Conservation (phyloP, 805 yeast species). For the Ogataea nitratoaversa region DNA sequence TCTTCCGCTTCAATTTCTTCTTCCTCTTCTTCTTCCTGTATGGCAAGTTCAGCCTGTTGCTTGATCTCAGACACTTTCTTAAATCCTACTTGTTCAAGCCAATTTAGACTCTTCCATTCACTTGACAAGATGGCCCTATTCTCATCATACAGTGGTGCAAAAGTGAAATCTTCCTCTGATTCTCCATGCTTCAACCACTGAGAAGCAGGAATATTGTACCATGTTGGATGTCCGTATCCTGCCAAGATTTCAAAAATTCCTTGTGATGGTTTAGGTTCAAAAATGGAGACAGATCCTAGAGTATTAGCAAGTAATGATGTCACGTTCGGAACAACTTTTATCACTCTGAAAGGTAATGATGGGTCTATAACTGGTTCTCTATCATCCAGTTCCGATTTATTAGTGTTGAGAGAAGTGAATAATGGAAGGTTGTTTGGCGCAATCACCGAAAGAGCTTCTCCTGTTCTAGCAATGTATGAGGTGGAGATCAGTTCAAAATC, state of each 20-base stretch:
- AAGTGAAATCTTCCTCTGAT: slow-evolving; percentile 40
- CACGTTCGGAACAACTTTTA: slow-evolving; percentile 62
- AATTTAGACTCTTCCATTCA: slow-evolving; percentile 44
- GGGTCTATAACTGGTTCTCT: slow-evolving; percentile 66
- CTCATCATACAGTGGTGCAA: slow-evolving; percentile 67
- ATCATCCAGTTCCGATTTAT: slow-evolving; percentile 70
- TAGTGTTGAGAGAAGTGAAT: slow-evolving; percentile 63
- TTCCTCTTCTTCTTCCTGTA: not conserved
- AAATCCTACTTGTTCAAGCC: slow-evolving; percentile 53
- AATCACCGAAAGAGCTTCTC: slow-evolving; percentile 61
- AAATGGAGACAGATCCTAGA: slow-evolving; percentile 43
- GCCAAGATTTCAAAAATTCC: slow-evolving; percentile 42
- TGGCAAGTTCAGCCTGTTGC: slow-evolving; percentile 2
- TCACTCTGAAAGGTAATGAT: slow-evolving; percentile 46
- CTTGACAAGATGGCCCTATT: slow-evolving; percentile 50
- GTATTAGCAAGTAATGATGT: slow-evolving; percentile 33
- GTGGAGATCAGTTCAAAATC: slow-evolving; percentile 62
- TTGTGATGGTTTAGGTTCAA: slow-evolving; percentile 12
- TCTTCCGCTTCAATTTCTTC: slow-evolving; percentile 10
- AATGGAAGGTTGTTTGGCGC: slow-evolving; percentile 69
- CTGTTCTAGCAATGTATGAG: slow-evolving; percentile 45
- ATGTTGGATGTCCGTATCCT: slow-evolving; percentile 55
- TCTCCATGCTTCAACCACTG: slow-evolving; percentile 53
- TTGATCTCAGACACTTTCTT: slow-evolving; percentile 29
- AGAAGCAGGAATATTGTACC: slow-evolving; percentile 61